Evolutionary conservation across 106 monocot species (phyloP), one percentile per base, ranked within the genome.

Genomic region (Cymbidium sinense): DNA sequence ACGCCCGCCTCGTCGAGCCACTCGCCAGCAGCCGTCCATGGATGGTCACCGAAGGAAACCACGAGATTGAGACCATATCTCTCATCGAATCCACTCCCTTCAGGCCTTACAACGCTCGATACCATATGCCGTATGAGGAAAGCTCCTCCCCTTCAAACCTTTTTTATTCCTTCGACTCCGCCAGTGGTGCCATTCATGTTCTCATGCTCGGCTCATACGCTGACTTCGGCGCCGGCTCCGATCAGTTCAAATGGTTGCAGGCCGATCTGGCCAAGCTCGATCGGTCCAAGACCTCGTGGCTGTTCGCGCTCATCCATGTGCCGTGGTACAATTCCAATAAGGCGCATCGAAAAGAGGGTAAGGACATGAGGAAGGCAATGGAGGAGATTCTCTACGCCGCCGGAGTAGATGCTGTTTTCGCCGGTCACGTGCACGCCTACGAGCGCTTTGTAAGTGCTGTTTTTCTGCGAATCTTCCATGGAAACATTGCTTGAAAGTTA

Each of bases 301-400:
- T 89, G 41, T 30, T 96, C 31, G 96, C 75, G 23, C 70, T 96
- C 19, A 43, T 96, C 30, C 96, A 96, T 73, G 91, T 89, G 21
- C 96, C 96, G 31, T 96, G 96, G 96, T 96, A 96, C 77, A 96
- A 89, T 79, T 77, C 78, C 20, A 88, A 91, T 71, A 69, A 79
- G 33, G 88, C 82, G 4, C 91, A 91, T 51, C 82, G 81, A 27
- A 86, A 84, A 0, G 91, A 91, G 43, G 91, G 88, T 1, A 86
- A 91, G 76, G 70, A 27, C 6, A 90, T 90, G 90, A 79, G 90
- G 75, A 7, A 30, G 21, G 81, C 87, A 0, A 74, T 88, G 77
- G 90, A 90, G 87, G 69, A 76, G 11, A 18, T 85, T 29, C 70
- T 90, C 25, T 82, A 86, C 21, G 62, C 34, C 3, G 87, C 81